Percentiles rank a stretch among this genome's conserved stretches.
These are phyloP conservation scores for Tolypocladium tundrense DNA, from an alignment of 2,329 filamentous ascomycete species.

Conservation along the genomic window DNA sequence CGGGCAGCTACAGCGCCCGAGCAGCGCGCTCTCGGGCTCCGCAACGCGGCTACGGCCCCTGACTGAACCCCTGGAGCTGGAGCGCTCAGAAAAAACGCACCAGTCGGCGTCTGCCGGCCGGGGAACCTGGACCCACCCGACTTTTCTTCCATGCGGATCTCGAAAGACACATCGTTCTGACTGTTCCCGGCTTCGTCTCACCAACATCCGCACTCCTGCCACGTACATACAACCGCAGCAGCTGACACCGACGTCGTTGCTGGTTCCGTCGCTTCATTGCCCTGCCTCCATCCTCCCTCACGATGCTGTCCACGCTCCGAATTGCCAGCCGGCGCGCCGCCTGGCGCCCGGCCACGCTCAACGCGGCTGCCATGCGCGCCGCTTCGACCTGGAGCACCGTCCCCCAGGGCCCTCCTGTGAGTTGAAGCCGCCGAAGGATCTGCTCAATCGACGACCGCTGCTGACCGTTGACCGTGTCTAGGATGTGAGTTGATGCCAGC, in stretches of 20 bases:
- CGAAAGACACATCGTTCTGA: neutral
- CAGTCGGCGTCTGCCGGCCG: neutral
- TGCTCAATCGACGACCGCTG: neutral
- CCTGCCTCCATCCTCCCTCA: constrained; percentile 1
- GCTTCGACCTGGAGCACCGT: constrained; percentile 86
- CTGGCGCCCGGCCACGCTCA: constrained; percentile 28
- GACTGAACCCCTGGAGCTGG: neutral
- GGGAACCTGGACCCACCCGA: neutral
- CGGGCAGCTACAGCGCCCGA: neutral
- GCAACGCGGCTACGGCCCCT: neutral
- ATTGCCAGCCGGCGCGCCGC: constrained; percentile 40
- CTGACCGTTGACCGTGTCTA: constrained; percentile 3
- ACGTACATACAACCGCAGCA: neutral
- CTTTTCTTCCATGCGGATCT: neutral
- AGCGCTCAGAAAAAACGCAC: neutral
- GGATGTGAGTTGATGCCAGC: constrained; percentile 8
- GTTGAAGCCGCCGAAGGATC: constrained; percentile 23
- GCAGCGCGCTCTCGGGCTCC: neutral
- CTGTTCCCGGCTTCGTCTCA: neutral
- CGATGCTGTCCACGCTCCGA: constrained; percentile 47
- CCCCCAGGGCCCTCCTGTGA: constrained; percentile 85
- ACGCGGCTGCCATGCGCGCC: constrained; percentile 35
- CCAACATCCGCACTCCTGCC: neutral
- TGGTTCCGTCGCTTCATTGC: neutral
- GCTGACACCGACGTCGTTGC: neutral